phyloP scores from a whole-genome alignment of 2,329 filamentous ascomycete genomes.

The Colletotrichum phormii region DNA sequence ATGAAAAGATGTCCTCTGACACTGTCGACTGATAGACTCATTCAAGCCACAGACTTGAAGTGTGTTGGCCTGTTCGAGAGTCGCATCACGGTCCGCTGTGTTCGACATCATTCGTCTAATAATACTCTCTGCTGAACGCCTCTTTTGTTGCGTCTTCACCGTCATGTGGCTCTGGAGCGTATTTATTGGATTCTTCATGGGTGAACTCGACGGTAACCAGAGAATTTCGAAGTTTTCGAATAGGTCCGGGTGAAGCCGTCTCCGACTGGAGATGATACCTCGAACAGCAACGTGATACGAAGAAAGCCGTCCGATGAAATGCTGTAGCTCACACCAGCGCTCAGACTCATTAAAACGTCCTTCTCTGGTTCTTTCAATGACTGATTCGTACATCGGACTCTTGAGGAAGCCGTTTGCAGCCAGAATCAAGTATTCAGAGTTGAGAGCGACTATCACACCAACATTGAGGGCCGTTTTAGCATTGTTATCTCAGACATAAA shows the following conservation, averaged over 20 bases:
- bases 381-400: not conserved
- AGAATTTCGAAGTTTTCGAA: slow-evolving; percentile 43
- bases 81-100: not conserved
- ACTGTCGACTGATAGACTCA: not conserved
- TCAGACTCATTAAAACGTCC: slow-evolving; percentile 33
- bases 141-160: not conserved
- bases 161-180: slow-evolving; percentile 18
- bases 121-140: slow-evolving; percentile 36
- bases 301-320: slow-evolving; percentile 42
- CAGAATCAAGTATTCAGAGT: not conserved
- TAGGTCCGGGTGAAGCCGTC: slow-evolving; percentile 42
- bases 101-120: slow-evolving; percentile 39
- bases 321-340: slow-evolving; percentile 46
- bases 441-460: not conserved
- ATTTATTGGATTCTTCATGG: slow-evolving; percentile 35
- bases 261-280: slow-evolving; percentile 39
- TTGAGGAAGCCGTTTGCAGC: not conserved
- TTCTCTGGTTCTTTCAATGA: not conserved
- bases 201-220: slow-evolving; percentile 41
- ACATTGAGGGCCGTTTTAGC: not conserved
- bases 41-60: slow-evolving; percentile 12
- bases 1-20: not conserved
- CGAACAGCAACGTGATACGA: slow-evolving; percentile 39
- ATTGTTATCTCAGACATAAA: not conserved
- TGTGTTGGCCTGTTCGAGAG: not conserved